A percentile compares a stretch with the other conserved stretches of the same genome.
Conservation (phyloP, 257 asterid genomes). For the Nicotiana benthamiana region DNA sequence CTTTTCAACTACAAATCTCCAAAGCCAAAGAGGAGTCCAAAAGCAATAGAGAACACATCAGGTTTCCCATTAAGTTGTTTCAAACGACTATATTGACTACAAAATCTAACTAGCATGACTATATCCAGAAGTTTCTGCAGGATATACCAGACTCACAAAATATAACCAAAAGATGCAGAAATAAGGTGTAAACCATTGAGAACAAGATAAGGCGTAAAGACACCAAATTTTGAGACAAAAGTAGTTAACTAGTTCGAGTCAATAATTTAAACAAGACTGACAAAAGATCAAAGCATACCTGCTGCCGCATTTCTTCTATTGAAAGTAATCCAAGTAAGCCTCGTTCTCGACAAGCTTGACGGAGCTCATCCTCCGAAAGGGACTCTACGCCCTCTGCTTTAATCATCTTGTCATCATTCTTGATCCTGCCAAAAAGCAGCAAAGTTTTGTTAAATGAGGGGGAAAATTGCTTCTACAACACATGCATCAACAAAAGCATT, state of each 20-base stretch:
- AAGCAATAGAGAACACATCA: neutral
- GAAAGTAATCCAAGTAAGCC: slow-evolving; percentile 79
- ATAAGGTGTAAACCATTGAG: neutral
- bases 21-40: neutral
- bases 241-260: neutral
- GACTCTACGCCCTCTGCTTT: slow-evolving; percentile 92
- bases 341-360: slow-evolving; percentile 88
- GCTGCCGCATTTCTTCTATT: slow-evolving; percentile 89
- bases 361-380: slow-evolving; percentile 89
- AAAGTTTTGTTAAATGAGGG: neutral
- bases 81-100: neutral
- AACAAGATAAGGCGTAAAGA: neutral
- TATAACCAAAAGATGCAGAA: neutral
- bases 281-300: slow-evolving; percentile 34
- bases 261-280: neutral
- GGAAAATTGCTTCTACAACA: neutral
- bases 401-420: slow-evolving; percentile 75
- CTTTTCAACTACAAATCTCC: neutral
- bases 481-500: neutral
- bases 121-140: neutral
- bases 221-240: neutral
- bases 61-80: neutral
- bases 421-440: slow-evolving; percentile 40
- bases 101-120: neutral
- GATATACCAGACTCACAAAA: neutral